These are phyloP conservation scores for Hyphodiscus sp. DNA, from an alignment of 2,329 filamentous ascomycete species.

Conservation along the genomic window DNA sequence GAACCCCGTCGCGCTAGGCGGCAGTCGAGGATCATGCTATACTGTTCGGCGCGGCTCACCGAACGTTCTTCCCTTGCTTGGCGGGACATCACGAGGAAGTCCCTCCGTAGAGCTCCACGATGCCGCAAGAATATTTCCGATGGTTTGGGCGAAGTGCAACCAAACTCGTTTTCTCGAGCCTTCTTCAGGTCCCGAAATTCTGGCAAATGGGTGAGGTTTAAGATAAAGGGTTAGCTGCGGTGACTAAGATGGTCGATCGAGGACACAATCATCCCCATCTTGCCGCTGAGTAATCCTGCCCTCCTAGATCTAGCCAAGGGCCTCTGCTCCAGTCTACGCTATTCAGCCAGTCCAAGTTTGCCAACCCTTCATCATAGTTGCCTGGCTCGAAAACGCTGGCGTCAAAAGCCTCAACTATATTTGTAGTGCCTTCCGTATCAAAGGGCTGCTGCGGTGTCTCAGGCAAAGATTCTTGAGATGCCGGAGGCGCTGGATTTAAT, in stretches of 20 bases:
- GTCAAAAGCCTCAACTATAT: slow-evolving; percentile 8
- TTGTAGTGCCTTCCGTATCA: not conserved
- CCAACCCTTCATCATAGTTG: slow-evolving; percentile 16
- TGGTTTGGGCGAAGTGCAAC: not conserved
- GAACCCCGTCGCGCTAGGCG: not conserved
- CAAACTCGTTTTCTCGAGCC: not conserved
- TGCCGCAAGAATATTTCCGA: not conserved
- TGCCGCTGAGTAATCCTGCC: not conserved
- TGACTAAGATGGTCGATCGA: not conserved
- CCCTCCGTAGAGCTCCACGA: not conserved
- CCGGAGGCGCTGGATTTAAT: slow-evolving; percentile 33
- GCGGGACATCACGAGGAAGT: not conserved
- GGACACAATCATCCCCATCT: not conserved
- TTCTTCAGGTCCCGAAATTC: not conserved
- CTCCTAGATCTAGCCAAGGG: slow-evolving; percentile 26
- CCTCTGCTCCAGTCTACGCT: slow-evolving; percentile 27
- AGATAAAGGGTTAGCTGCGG: not conserved
- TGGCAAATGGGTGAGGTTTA: not conserved
- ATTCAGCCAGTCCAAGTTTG: slow-evolving; percentile 27
- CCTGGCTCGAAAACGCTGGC: slow-evolving; percentile 16
- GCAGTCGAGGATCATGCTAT: not conserved
- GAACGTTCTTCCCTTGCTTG: not conserved
- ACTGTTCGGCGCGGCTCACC: not conserved
- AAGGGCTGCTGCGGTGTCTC: slow-evolving; percentile 1
- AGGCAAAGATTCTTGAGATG: slow-evolving; percentile 2